Evolutionary conservation across 192 early-diverging fungal genomes (phyloP), one percentile per base, ranked within the genome.

Genomic region (Mortierella alpina): DNA sequence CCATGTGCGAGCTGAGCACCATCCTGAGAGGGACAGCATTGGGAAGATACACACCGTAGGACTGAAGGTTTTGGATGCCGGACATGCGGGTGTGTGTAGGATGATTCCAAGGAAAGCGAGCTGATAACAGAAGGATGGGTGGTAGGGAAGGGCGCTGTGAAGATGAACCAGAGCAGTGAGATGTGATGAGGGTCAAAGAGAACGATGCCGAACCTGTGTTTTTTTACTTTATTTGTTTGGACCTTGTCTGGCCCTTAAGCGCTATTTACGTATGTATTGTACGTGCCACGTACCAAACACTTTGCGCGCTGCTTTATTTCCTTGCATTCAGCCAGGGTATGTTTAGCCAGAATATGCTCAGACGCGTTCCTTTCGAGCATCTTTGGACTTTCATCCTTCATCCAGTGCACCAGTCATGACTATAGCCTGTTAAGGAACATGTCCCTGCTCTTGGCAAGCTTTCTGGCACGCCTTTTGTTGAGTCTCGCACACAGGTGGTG

Each of bases 11-110:
- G 31, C 31, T 0, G 42, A 50, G 4, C 42, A 48, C 15, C 7
- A 14, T 14, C 54, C 13, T n/a, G 50, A 57, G 55, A 20, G 2
- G 17, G 55, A 57, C 20, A 40, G 42, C 63, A 11, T 5, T 40
- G 50, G 15, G 47, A 47, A 10, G 40, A 56, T 45, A 44, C 72
- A 52, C 80, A 84, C 83, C 83, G 68, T 84, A 86, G 52, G 69
- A 51, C 39, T 75, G 65, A 70, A 86, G 73, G 66, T 86, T 85
- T 81, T 85, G 82, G 73, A 85, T 85, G 63, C 66, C 84, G 84
- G 84, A 85, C 84, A 85, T 85, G 79, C 64, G 71, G 79, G 49
- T 76, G 64, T 65, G 68, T 55, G 49, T 63, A 56, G n/a, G 48
- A 31, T 49, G 63, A 68, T 13, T 39, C 63, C 20, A 14, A 60